Base-by-base conservation (phyloP, 768 basidiomycete species). In the Hypholoma sublateritium region DNA sequence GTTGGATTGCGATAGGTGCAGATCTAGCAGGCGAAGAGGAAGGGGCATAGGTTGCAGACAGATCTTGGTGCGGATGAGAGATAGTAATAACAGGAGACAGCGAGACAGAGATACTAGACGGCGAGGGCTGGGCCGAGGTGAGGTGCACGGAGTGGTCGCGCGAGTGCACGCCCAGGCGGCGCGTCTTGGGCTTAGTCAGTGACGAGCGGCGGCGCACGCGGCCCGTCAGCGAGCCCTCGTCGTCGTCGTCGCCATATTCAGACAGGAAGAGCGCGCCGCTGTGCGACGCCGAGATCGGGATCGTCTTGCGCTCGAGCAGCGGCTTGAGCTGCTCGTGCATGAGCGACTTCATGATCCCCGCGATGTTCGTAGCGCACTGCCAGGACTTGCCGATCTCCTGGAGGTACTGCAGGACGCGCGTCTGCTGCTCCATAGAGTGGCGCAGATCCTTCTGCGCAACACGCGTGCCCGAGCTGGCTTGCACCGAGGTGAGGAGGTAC, bases 331-430 rank as follows among this genome's bases (percentile, higher is more conserved):
- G 75, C 43, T 80, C 76, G 32, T 74, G 66, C 50, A 78, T 58
- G 9, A 83, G 70, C 9, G 70, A 67, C n/a, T 70, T 67, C 50
- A 84, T 69, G 41, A 83, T 83, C 13, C 71, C 74, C 2, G 75
- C 77, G 50, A 81, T 80, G 59, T 76, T 78, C 4, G 69, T 74
- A 1, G 82, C 81, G 58, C 81, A 80, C 48, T 80, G 76, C 79
- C 81, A 86, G 1, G 80, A 79, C 54, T 72, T 70, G 0, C 81
- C 83, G 32, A 81, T 80, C 66, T 82, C 80, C n/a, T 69, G 65
- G 0, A 87, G 74, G 62, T 82, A 80, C 21, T 74, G 69, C 45
- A 83, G 70, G 59, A 82, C 81, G 8, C 77, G 67, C 50, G 78
- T 72, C 8, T 78, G 76, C 49, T 82, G 77, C 0, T 72, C 62